Evolutionary conservation across 768 basidiomycete genomes (phyloP).

Genomic region (Mycena galopus): DNA sequence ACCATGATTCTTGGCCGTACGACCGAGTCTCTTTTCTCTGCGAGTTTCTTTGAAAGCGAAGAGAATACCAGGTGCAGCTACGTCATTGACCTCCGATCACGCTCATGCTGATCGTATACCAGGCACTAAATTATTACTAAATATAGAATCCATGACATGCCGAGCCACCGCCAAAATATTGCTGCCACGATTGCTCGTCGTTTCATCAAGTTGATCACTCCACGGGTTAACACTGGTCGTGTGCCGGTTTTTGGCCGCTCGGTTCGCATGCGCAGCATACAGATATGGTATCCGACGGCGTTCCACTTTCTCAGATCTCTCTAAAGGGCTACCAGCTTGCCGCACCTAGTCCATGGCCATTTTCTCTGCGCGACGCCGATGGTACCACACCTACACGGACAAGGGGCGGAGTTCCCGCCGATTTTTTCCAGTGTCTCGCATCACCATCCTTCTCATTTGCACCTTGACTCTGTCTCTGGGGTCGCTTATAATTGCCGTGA

Average conservation of each 20-base stretch:
- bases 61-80: no score
- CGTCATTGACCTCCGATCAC: no score
- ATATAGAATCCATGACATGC: neutral
- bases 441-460: conserved; percentile 1
- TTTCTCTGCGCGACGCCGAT: conserved; percentile 10
- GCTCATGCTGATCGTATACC: no score
- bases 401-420: neutral
- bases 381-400: conserved; percentile 4
- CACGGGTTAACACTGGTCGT: conserved; percentile 22
- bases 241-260: conserved; percentile 24
- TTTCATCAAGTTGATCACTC: neutral
- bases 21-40: no score
- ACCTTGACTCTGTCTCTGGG: conserved; percentile 8
- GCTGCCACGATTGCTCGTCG: neutral
- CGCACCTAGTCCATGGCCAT: conserved; percentile 14
- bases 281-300: neutral
- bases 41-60: no score
- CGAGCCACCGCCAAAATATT: neutral
- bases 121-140: no score
- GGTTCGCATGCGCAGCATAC: neutral
- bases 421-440: conserved; percentile 14
- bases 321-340: neutral
- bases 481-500: neutral
- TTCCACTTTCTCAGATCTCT: neutral
- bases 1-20: no score